These are phyloP conservation scores for Osmanthus fragrans DNA, from an alignment of 257 asterid species.

Conservation along the genomic window DNA sequence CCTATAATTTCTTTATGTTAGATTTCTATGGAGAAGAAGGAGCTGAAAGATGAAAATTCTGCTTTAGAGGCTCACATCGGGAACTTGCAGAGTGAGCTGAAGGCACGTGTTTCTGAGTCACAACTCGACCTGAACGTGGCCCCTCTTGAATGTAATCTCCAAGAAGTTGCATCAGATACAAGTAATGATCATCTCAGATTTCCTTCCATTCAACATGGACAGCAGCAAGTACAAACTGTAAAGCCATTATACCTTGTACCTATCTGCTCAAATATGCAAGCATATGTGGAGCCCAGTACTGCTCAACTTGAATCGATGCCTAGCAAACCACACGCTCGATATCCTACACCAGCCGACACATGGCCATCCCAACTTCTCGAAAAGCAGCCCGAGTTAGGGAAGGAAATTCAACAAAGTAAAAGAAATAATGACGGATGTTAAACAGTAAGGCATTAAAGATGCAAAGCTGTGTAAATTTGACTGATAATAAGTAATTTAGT, in stretches of 20 bases:
- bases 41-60: conserved; percentile 51
- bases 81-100: conserved; percentile 40
- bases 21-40: conserved; percentile 55
- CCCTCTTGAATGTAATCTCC: conserved; percentile 36
- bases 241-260: conserved; percentile 40
- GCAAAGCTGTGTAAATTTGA: background rate
- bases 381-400: conserved; percentile 31
- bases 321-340: conserved; percentile 66
- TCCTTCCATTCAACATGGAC: conserved; percentile 28
- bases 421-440: background rate
- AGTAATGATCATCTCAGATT: conserved; percentile 13
- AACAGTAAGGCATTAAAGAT: background rate
- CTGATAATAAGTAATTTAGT: background rate
- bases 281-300: conserved; percentile 24
- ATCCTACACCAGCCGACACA: conserved; percentile 51
- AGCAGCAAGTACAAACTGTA: conserved; percentile 35
- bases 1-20: conserved; percentile 11
- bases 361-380: conserved; percentile 62
- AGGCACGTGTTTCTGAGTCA: conserved; percentile 31
- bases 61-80: conserved; percentile 45
- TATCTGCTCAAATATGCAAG: conserved; percentile 31
- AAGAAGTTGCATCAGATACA: conserved; percentile 15
- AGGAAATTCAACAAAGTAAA: conserved; percentile 11
- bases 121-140: conserved; percentile 47
- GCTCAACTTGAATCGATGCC: conserved; percentile 20